Percentiles rank a stretch among this genome's conserved stretches.
These are phyloP conservation scores for Draba incana DNA, from an alignment of 345 rosid genomes.

Conservation along the genomic window DNA sequence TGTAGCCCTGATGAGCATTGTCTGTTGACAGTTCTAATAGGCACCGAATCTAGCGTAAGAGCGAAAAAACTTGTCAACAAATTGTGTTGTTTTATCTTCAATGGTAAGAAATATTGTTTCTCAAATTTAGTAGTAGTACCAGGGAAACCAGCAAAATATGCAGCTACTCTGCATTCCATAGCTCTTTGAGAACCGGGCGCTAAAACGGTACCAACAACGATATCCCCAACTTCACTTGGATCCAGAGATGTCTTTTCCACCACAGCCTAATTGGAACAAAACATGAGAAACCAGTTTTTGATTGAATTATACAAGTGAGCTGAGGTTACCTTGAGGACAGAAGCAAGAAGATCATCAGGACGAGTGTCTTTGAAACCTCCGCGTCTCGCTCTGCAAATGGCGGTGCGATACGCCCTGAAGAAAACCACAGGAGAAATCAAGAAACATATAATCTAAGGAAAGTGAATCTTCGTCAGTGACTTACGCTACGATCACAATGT, in stretches of 20 bases:
- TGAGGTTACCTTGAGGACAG: conserved; percentile 69
- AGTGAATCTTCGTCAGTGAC: conserved; percentile 31
- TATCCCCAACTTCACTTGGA: conserved; percentile 90
- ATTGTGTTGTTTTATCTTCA: too few species aligned
- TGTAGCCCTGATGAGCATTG: conserved; percentile 95
- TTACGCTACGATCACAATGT: conserved; percentile 91
- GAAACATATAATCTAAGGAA: not conserved
- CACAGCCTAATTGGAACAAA: conserved; percentile 52
- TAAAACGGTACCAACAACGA: conserved; percentile 89
- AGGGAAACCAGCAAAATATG: conserved; percentile 92
- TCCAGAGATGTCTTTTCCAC: conserved; percentile 70
- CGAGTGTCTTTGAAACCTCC: conserved; percentile 95
- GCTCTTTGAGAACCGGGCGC: conserved; percentile 89
- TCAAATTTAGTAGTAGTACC: conserved; percentile 42
- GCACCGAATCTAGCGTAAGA: conserved; percentile 67
- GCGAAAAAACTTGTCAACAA: conserved; percentile 9
- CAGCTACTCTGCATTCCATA: conserved; percentile 87
- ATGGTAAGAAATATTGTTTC: not conserved
- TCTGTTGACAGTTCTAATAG: conserved; percentile 86
- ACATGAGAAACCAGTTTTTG: too few species aligned
- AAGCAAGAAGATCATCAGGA: conserved; percentile 81
- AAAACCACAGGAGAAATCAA: not conserved
- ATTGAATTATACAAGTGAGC: too few species aligned
- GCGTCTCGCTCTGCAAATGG: conserved; percentile 84
- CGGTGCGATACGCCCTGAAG: conserved; percentile 83